Evolutionary conservation across 257 asterid genomes (phyloP), one percentile per base, ranked within the genome.

Genomic region (Solanum dulcamara): DNA sequence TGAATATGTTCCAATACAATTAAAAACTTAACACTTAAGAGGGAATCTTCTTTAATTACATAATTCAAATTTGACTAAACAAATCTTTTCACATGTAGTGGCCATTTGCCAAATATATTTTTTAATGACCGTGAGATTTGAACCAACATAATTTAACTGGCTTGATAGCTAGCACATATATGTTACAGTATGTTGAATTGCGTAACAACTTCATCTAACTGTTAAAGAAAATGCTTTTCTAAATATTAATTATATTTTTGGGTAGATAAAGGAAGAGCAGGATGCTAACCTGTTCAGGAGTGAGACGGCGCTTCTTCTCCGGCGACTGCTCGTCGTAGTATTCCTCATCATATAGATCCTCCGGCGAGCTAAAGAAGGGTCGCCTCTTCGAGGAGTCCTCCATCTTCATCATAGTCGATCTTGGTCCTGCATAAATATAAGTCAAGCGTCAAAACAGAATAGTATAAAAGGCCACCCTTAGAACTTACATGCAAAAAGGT

Each of bases 231-330:
- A 0, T 0, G 12, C 0, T 18, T 20, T 33, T 67, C n/a, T 0
- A 3, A 32, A 7, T 1, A 50, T 60, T 26, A 85, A 4, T 67
- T 17, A 15, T 33, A 51, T 60, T 14, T 22, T 33, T 10, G 30
- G 8, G 33, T 35, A 26, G 50, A 14, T 17, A 67, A 62, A 15
- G 48, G 0, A 60, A 10, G 37, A 22, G 3, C 3, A 83, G 81
- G 83, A 50, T 18, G 84, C 48, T 59, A 67, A 96, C 99, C 98
- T 97, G 99, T 86, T 97, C 98, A 40, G 94, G 85, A 64, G 95
- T 91, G 87, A 97, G 98, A 17, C 99, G 98, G 87, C 99, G 98
- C 87, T 97, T 97, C 93, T 95, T 97, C 87, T 93, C 99, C 90
- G 97, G 95, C 92, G 88, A 83, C 90, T 94, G 98, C 88, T 97